Percentiles rank a stretch among this genome's conserved stretches.
phyloP scores from a whole-genome alignment of 306 rosid species.

The Clitoria ternatea region DNA sequence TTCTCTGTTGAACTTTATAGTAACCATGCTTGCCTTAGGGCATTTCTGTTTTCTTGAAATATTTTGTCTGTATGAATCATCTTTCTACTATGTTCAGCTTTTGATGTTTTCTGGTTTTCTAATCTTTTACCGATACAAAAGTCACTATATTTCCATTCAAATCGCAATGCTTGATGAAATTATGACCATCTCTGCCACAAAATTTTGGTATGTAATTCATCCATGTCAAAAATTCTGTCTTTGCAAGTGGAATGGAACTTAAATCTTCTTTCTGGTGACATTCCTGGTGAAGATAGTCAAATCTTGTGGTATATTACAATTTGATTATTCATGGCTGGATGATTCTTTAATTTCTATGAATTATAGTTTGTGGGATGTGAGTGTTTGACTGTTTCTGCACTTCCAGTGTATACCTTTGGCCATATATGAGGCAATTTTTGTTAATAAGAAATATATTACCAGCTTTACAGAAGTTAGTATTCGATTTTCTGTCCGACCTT shows the following conservation, averaged over 20 bases:
- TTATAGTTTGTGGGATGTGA: neutral
- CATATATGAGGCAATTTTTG: neutral
- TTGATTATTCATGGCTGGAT: neutral
- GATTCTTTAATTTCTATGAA: neutral
- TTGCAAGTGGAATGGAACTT: neutral
- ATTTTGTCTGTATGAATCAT: neutral
- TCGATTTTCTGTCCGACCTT: constrained; percentile 1
- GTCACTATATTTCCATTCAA: neutral
- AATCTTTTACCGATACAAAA: neutral
- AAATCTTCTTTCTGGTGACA: neutral
- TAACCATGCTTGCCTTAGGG: neutral
- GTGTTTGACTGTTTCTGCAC: neutral
- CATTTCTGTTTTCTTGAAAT: neutral
- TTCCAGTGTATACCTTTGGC: neutral
- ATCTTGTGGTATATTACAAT: neutral
- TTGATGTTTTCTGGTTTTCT: neutral
- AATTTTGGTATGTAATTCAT: neutral
- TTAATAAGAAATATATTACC: neutral
- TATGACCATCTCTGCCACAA: neutral
- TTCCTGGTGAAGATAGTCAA: neutral
- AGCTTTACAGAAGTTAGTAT: neutral
- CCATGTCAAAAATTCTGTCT: neutral
- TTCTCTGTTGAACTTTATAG: neutral
- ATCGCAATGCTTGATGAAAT: neutral
- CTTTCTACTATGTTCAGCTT: neutral